phyloP scores from a whole-genome alignment of 2,329 filamentous ascomycete genomes.

The Ceratocystis huliohia region DNA sequence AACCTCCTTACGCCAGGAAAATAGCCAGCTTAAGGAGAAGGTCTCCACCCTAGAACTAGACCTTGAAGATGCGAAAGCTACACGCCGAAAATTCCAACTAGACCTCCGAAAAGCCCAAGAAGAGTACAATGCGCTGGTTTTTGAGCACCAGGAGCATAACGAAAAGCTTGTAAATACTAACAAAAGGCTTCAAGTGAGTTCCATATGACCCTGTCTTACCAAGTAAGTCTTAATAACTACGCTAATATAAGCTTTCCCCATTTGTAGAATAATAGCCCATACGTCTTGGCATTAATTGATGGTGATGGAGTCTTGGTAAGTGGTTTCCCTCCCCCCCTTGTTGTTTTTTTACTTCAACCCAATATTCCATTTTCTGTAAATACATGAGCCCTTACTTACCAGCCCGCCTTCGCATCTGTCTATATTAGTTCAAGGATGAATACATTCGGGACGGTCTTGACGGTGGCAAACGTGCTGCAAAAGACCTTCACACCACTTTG shows the following conservation, averaged over 20 bases:
- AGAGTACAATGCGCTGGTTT: conserved; percentile 7
- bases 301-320: conserved; percentile 48
- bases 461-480: conserved; percentile 42
- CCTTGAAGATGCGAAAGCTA: conserved; percentile 16
- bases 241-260: not conserved
- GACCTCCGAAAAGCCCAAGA: conserved; percentile 1
- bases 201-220: not conserved
- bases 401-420: conserved; percentile 11
- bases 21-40: conserved; percentile 29
- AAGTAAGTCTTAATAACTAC: not conserved
- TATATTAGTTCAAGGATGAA: conserved; percentile 42
- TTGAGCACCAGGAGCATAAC: not conserved
- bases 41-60: conserved; percentile 8
- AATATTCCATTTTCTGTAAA: too few species aligned
- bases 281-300: conserved; percentile 49
- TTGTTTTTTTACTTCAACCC: too few species aligned
- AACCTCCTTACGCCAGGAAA: conserved; percentile 34
- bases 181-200: not conserved
- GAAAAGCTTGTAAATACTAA: not conserved
- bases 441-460: conserved; percentile 43
- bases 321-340: not conserved
- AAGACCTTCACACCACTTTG: conserved; percentile 38
- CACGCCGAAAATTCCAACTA: conserved; percentile 21
- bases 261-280: conserved; percentile 40
- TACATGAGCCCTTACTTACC: too few species aligned